Evolutionary conservation across 495 filamentous ascomycete genomes (phyloP), one percentile per base, ranked within the genome.

Genomic region (Xylaria castorea): DNA sequence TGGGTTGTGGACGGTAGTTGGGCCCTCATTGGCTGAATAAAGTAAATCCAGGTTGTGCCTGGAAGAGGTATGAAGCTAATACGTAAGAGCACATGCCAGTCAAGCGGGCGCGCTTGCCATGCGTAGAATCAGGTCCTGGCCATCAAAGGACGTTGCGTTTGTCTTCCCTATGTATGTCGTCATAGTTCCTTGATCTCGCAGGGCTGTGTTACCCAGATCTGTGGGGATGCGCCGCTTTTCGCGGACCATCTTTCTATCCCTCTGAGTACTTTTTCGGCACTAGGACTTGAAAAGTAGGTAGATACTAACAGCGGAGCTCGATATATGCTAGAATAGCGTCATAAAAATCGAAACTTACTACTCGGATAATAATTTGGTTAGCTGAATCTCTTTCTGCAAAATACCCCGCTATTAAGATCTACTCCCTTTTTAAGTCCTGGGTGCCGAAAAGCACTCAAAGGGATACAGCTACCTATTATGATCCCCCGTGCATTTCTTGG

Each of bases 101-200:
- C n/a, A 20, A 42, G 11, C 46, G 18, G 44, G 50, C 14, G 32
- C 25, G 32, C 64, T 30, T 51, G 32, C 22, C 42, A 34, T 46
- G 63, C 1, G 48, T 38, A 20, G n/a, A 25, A 22, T 20, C n/a
- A 42, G 66, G n/a, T 20, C 44, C 40, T 4, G 36, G 46, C 30
- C 4, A 5, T 2, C 50, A 40, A 68, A 68, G 50, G 36, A 34
- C 11, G 46, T 53, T 20, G 30, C 6, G 48, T 12, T 57, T 42
- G 36, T 55, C 34, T 9, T 25, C 20, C 44, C 22, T 40, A 22
- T 61, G 20, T 5, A 67, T 68, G 66, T 55, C 66, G 66, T 68
- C 66, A 68, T 68, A 22, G 34, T 14, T 68, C 66, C n/a, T 27
- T 57, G 32, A 57, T 30, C 12, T 44, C 50, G n/a, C 34, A 36